Base-by-base conservation (phyloP, 2,329 filamentous ascomycete species). In the Xylaria sp. region DNA sequence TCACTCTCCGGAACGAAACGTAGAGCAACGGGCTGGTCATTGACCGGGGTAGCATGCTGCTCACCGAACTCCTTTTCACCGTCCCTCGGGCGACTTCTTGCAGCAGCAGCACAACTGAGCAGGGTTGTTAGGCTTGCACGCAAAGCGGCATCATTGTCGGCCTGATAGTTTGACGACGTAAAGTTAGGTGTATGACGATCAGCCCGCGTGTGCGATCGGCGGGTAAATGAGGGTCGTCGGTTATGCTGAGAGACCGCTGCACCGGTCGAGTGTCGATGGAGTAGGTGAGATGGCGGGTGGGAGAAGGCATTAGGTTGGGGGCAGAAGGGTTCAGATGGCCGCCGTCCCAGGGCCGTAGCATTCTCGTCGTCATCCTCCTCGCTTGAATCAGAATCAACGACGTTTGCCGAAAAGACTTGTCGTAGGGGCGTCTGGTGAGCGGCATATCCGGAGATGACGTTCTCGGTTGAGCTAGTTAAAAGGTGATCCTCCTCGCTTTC, bases 251-350 rank as follows among this genome's bases (percentile, higher is more conserved):
- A 82, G 75, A 83, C 83, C 66, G 82, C 79, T 10, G 85, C 86
- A 66, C 81, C 83, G 39, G 85, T 81, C 12, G 87, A 87, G 73
- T 87, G 83, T 67, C 86, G 81, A 54, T 86, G 82, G 57, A 81
- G 80, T 10, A 84, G 72, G 72, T 84, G 79, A 15, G 84, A 84
- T 1, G 92, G 91, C 2, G 94, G 94, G 76, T 97, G 94, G 0
- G 94, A 92, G 79, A 98, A 98, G 46, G 92, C 94, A 76, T 98
- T 97, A 7, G 94, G 94, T 76, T 97, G 94, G 10, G 95, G 95
- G 25, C 91, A 91, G 79, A 98, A 98, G 51, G 82, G 81, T 70
- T 89, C 86, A 9, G 87, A 84, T 18, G 82, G 82, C 52, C 76
- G 74, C 58, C 76, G 73, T 70, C 94, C 94, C 63, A 98, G 85